A percentile compares a stretch with the other conserved stretches of the same genome.
These are phyloP conservation scores for Plantago elongata DNA, from an alignment of 257 asterid species.

Conservation along the genomic window DNA sequence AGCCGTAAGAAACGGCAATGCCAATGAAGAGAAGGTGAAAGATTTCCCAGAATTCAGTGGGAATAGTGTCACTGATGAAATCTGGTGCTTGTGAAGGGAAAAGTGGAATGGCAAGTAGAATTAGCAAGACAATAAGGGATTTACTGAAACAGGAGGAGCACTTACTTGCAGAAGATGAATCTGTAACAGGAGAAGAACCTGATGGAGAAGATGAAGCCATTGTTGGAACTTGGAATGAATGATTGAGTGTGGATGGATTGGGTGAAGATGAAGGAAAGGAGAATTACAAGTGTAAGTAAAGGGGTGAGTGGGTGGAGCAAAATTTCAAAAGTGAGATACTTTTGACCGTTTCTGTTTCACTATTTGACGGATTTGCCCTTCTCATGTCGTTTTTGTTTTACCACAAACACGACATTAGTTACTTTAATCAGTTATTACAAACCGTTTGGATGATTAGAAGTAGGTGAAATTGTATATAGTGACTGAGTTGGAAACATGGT, in stretches of 20 bases:
- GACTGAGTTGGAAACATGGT: too few species aligned
- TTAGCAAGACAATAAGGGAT: conserved; percentile 35
- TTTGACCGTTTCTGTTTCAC: conserved; percentile 12
- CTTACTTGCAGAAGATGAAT: conserved; percentile 36
- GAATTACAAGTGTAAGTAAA: conserved; percentile 22
- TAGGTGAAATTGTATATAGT: too few species aligned
- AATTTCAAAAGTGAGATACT: conserved; percentile 1
- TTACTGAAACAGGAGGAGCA: conserved; percentile 46
- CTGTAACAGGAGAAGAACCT: conserved; percentile 21
- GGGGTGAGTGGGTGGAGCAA: not conserved
- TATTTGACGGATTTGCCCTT: not conserved
- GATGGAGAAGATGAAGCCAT: conserved; percentile 35
- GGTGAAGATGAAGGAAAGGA: conserved; percentile 58
- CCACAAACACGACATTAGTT: too few species aligned
- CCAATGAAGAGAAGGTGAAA: conserved; percentile 75
- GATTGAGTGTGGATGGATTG: conserved; percentile 36
- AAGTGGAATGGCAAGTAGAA: conserved; percentile 51
- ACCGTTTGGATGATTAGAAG: too few species aligned
- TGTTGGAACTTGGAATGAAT: not conserved
- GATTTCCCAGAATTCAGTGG: conserved; percentile 64
- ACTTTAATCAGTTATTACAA: too few species aligned
- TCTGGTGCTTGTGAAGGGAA: conserved; percentile 78
- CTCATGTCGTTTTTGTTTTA: not conserved
- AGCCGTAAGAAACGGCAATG: conserved; percentile 68
- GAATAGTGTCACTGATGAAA: conserved; percentile 35